phyloP scores from a whole-genome alignment of 1,284 basidiomycete genomes.

The Boletus mariae region DNA sequence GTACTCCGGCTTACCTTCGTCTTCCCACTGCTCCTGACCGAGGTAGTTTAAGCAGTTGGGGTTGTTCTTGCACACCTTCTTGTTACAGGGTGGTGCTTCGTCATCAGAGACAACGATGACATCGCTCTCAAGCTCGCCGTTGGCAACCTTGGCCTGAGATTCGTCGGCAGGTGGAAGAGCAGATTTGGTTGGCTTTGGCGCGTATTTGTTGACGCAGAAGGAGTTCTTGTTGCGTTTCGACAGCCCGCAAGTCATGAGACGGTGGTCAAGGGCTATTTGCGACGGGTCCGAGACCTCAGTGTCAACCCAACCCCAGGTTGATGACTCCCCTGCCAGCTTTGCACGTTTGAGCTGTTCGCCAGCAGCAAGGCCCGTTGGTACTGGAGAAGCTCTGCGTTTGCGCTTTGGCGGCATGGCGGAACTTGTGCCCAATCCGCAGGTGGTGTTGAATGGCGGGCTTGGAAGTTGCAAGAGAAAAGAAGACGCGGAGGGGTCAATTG shows the following conservation, averaged over 20 bases:
- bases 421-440: background rate
- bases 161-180: conserved; percentile 2
- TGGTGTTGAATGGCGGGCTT: conserved; percentile 4
- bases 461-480: conserved; percentile 12
- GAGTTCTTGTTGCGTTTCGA: conserved; percentile 44
- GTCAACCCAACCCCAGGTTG: conserved; percentile 76
- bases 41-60: conserved; percentile 84
- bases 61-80: conserved; percentile 66
- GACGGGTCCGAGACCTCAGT: conserved; percentile 53
- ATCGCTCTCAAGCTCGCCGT: conserved; percentile 52
- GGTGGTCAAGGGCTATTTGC: conserved; percentile 62
- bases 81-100: conserved; percentile 53
- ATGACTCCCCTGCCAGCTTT: conserved; percentile 44
- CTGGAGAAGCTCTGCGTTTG: conserved; percentile 48
- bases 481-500: conserved; percentile 14
- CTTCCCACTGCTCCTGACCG: conserved; percentile 75
- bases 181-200: conserved; percentile 22
- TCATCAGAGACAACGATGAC: conserved; percentile 69
- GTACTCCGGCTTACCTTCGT: conserved; percentile 44
- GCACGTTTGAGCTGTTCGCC: conserved; percentile 61
- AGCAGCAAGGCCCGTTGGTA: conserved; percentile 49
- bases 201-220: conserved; percentile 55
- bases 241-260: conserved; percentile 65
- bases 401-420: conserved; percentile 57
- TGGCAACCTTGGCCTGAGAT: conserved; percentile 11